A percentile compares a stretch with the other conserved stretches of the same genome.
Conservation (phyloP, 805 yeast genomes). For the Ogataea nitratoaversa region DNA sequence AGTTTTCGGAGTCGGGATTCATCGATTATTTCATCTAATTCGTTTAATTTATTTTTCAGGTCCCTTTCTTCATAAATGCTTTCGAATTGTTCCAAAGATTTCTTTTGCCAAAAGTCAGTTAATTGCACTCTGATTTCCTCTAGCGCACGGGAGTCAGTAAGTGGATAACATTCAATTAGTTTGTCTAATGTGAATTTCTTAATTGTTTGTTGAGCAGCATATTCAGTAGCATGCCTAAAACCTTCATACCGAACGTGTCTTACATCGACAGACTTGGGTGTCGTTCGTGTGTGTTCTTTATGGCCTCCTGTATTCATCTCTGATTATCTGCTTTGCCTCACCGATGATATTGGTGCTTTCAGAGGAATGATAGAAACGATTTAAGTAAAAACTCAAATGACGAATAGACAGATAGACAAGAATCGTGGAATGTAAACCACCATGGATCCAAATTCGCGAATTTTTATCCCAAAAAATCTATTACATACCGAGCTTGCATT, state of each 20-base stretch:
- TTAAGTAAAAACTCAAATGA: no score
- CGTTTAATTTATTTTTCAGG: conserved; percentile 39
- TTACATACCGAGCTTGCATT: no score
- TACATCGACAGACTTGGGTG: no score
- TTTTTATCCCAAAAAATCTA: no score
- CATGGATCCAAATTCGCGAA: no score
- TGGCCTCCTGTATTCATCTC: no score
- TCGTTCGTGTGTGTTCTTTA: no score
- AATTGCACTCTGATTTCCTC: conserved; percentile 44
- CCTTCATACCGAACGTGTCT: conserved; percentile 29
- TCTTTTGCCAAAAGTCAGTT: conserved; percentile 38
- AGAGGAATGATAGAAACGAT: no score
- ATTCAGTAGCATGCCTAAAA: conserved; percentile 31
- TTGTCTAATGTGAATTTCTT: conserved; percentile 41
- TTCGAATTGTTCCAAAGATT: conserved; percentile 42
- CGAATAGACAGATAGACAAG: no score
- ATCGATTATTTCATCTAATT: conserved; percentile 44
- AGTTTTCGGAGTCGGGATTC: conserved; percentile 28
- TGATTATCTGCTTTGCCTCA: background rate
- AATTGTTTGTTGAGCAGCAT: conserved; percentile 38
- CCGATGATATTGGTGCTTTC: no score
- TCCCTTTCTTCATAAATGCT: conserved; percentile 43
- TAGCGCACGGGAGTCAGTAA: conserved; percentile 37
- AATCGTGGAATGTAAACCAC: no score
- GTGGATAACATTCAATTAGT: conserved; percentile 43